A percentile compares a stretch with the other conserved stretches of the same genome.
phyloP scores from a whole-genome alignment of 257 asterid genomes.

The Solanum verrucosum region DNA sequence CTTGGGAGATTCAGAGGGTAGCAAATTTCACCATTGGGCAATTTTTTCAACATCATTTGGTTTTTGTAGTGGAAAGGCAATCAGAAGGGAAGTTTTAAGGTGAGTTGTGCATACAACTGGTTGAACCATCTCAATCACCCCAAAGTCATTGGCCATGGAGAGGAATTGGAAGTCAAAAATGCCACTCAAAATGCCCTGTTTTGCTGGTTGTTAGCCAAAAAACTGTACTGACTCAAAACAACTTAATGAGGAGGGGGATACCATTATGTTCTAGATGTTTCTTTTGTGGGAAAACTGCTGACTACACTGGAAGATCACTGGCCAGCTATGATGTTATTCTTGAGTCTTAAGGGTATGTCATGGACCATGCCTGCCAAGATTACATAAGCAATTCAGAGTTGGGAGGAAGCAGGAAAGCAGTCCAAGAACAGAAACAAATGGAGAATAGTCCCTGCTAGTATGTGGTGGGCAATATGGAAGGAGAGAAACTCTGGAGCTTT shows the following conservation, averaged over 20 bases:
- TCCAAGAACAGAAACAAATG: not conserved
- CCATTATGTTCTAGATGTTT: not conserved
- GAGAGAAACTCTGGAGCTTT: not conserved
- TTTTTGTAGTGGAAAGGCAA: not conserved
- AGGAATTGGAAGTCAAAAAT: not conserved
- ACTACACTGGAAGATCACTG: not conserved
- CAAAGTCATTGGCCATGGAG: not conserved
- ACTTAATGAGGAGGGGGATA: not conserved
- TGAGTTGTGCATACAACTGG: not conserved
- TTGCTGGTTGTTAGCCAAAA: not conserved
- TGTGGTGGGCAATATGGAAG: not conserved
- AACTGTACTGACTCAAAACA: not conserved
- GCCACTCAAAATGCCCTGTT: not conserved
- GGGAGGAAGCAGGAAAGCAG: not conserved
- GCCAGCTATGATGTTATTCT: not conserved
- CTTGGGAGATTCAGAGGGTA: not conserved
- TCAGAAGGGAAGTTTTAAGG: not conserved
- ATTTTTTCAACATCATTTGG: not conserved
- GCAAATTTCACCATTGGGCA: not conserved
- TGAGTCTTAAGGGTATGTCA: not conserved
- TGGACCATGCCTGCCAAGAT: not conserved
- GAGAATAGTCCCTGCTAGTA: not conserved
- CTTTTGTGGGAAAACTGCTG: not conserved
- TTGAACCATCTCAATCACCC: not conserved
- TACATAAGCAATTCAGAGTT: not conserved